Base-by-base conservation (phyloP, 2,329 filamentous ascomycete species). In the Pseudocercospora cruenta region DNA sequence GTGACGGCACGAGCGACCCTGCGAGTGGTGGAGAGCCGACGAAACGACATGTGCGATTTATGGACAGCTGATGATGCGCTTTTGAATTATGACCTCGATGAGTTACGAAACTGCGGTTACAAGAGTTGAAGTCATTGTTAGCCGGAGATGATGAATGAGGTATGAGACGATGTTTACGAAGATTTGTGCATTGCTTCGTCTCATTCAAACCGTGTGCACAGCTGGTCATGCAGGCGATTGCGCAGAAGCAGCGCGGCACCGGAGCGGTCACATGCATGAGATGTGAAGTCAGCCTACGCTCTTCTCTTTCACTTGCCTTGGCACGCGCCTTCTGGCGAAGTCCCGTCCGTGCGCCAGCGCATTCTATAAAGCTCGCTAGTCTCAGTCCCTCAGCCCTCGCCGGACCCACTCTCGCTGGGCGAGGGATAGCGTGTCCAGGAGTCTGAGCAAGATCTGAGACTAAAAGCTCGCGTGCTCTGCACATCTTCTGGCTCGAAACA, bases 1-100 rank as follows among this genome's bases (percentile, higher is more conserved):
- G 62, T 12, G 51, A 31, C n/a, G 60, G 22, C 19, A 36, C 39
- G 51, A 64, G 49, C 62, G 63, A 62, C 21, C 45, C 54, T 7
- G 39, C n/a, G 39, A 43, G 3, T 19, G 36, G 43, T 45, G 64
- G 58, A 22, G 31, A 19, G 55, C n/a, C n/a, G 9, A 24, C 9
- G 55, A 58, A 39, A 36, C 28, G 55, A 43, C 55, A 58, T 43
- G 55, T 58, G 16, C 31, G 55, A 39, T 58, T 58, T 39, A 58
- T 33, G 26, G 51, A 55, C 16, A 31, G 22, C 8, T 26, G 22
- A 31, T 55, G 51, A 55, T 26, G 16, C 39, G 39, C 33, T 36
- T 36, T 36, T 36, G 33, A 36, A 36, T 36, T 1, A 36, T 16
- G 33, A 36, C 33, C 19, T 43, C 19, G 39, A 19, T 19, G 39